These are phyloP conservation scores for Candida stauntonica DNA, from an alignment of 805 yeast genomes.

Conservation along the genomic window DNA sequence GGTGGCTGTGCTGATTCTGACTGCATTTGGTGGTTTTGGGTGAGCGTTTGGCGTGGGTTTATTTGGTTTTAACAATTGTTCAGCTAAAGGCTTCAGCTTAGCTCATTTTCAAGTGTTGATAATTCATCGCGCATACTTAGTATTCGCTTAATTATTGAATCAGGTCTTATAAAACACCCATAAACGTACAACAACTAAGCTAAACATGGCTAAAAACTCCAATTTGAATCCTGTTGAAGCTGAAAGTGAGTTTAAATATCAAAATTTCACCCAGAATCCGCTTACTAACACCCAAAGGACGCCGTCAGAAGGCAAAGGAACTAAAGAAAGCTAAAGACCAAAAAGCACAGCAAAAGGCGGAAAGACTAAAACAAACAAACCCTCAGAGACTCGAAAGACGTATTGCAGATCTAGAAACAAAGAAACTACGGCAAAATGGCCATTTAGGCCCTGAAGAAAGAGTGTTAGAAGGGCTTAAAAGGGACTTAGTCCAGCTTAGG, in stretches of 20 bases:
- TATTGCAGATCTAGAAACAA: slow-evolving; percentile 25
- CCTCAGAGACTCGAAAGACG: slow-evolving; percentile 21
- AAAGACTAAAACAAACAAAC: slow-evolving; percentile 13
- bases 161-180: no score
- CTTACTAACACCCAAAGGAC: slow-evolving; percentile 15
- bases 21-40: neutral
- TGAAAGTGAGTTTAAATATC: slow-evolving; percentile 13
- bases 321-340: slow-evolving; percentile 8
- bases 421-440: slow-evolving; percentile 33
- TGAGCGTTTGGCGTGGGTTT: slow-evolving; percentile 1
- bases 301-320: slow-evolving; percentile 19
- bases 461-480: slow-evolving; percentile 30
- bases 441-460: slow-evolving; percentile 32
- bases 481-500: slow-evolving; percentile 38
- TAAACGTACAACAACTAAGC: no score
- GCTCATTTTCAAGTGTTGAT: no score
- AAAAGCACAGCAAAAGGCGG: slow-evolving; percentile 5
- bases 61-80: neutral
- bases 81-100: no score
- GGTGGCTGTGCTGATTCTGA: slow-evolving; percentile 11
- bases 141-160: no score
- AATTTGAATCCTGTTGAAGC: slow-evolving; percentile 11
- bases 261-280: neutral
- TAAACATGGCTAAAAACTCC: slow-evolving; percentile 13
- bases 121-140: no score